These are phyloP conservation scores for Plectosphaerella plurivora DNA, from an alignment of 2,329 filamentous ascomycete species.

Conservation along the genomic window DNA sequence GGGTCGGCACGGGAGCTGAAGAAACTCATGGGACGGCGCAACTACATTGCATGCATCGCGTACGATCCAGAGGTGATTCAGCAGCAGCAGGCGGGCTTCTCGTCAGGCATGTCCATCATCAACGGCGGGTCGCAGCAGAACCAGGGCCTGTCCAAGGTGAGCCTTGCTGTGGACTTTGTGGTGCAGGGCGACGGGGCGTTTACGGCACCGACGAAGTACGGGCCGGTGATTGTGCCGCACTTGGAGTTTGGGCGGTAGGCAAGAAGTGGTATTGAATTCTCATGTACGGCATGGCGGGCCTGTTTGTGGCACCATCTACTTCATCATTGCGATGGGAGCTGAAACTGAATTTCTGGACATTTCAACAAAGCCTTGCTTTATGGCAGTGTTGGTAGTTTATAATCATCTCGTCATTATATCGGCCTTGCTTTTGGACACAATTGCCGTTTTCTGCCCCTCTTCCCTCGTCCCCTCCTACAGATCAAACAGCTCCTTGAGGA, in stretches of 20 bases:
- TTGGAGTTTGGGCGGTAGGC: constrained; percentile 66
- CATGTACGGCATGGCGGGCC: background rate
- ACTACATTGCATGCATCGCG: constrained; percentile 90
- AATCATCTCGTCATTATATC: background rate
- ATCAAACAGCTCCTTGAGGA: constrained; percentile 77
- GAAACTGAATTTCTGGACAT: no score
- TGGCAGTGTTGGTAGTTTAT: background rate
- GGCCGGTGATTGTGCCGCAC: constrained; percentile 90
- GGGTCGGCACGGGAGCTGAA: constrained; percentile 80
- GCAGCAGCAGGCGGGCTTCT: constrained; percentile 28
- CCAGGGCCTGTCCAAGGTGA: constrained; percentile 61
- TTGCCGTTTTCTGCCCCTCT: background rate
- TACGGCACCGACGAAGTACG: constrained; percentile 86
- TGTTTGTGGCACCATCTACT: background rate
- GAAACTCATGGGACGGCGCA: constrained; percentile 87
- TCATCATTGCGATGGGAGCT: background rate
- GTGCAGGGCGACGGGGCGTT: constrained; percentile 87
- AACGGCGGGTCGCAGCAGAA: constrained; percentile 23
- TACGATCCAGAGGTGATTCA: constrained; percentile 79
- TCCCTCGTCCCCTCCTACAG: constrained; percentile 35
- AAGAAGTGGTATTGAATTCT: background rate
- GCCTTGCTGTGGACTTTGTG: constrained; percentile 91
- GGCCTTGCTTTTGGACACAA: no score
- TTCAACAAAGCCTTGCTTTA: no score
- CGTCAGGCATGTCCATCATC: constrained; percentile 27